These are phyloP conservation scores for Marasmius fiardii DNA, from an alignment of 1,284 basidiomycete genomes.

Conservation along the genomic window DNA sequence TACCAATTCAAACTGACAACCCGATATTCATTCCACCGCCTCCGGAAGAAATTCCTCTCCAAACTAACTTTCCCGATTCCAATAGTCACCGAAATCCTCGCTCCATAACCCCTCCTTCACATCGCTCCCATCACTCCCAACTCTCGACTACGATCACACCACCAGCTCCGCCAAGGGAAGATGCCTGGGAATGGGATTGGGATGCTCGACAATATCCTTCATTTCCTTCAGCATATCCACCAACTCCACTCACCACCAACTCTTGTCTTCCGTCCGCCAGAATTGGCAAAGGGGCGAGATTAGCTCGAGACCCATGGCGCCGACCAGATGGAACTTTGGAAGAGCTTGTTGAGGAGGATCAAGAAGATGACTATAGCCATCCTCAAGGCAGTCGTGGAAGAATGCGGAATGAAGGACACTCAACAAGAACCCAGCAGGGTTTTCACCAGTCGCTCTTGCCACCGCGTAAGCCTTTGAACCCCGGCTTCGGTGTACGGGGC, in stretches of 20 bases:
- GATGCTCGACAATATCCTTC: constrained; percentile 21
- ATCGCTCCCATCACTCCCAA: not conserved
- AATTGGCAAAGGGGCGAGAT: not conserved
- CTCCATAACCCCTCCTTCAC: too few relatives aligned
- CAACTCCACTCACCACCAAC: constrained; percentile 19
- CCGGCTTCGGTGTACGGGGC: constrained; percentile 47
- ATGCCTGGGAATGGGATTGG: constrained; percentile 18
- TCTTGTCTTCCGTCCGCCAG: constrained; percentile 15
- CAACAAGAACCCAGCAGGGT: constrained; percentile 39
- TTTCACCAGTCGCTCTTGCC: constrained; percentile 61
- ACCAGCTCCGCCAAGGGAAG: constrained; percentile 11
- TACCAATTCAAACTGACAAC: not conserved
- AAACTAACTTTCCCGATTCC: not conserved
- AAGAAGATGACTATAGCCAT: too few relatives aligned
- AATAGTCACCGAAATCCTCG: not conserved
- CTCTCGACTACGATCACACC: not conserved
- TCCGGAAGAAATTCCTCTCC: not conserved
- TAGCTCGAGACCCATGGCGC: constrained; percentile 10
- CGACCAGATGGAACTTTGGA: constrained; percentile 18
- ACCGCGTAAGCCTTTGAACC: constrained; percentile 53
- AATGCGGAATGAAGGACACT: constrained; percentile 22
- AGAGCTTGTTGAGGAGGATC: constrained; percentile 18
- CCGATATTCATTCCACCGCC: not conserved
- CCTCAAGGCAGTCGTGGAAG: constrained; percentile 3
- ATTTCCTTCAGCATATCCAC: constrained; percentile 23